These are phyloP conservation scores for Lyophyllum atratum DNA, from an alignment of 768 basidiomycete species.

Conservation along the genomic window DNA sequence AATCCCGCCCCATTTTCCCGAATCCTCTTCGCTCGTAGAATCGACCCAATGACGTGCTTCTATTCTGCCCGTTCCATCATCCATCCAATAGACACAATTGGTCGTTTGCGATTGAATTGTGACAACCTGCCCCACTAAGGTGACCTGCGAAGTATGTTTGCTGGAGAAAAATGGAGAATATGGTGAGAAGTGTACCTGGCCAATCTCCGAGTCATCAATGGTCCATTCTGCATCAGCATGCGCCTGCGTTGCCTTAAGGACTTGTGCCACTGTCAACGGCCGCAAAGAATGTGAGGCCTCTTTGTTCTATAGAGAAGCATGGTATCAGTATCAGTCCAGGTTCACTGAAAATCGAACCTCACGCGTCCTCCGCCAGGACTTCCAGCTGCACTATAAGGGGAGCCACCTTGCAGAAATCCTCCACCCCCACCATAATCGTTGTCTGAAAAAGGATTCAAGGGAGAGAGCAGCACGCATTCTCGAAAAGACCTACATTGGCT, in stretches of 20 bases:
- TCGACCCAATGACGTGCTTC: slow-evolving; percentile 87
- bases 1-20: slow-evolving; percentile 49
- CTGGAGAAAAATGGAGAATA: not conserved
- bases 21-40: slow-evolving; percentile 56
- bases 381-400: slow-evolving; percentile 57
- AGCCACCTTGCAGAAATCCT: slow-evolving; percentile 60
- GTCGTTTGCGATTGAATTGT: slow-evolving; percentile 73
- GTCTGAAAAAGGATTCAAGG: slow-evolving; percentile 24
- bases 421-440: slow-evolving; percentile 51
- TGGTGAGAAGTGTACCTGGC: slow-evolving; percentile 54
- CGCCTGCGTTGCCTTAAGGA: slow-evolving; percentile 74
- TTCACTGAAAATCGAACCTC: slow-evolving; percentile 11
- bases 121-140: slow-evolving; percentile 73
- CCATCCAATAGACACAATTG: slow-evolving; percentile 76
- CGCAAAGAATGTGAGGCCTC: slow-evolving; percentile 47
- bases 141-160: slow-evolving; percentile 48
- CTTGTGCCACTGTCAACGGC: slow-evolving; percentile 78
- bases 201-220: slow-evolving; percentile 78
- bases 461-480: slow-evolving; percentile 5
- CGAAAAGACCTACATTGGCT: slow-evolving; percentile 41
- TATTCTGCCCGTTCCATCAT: slow-evolving; percentile 83
- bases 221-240: slow-evolving; percentile 90
- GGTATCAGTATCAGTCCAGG: not conserved
- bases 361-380: slow-evolving; percentile 62
- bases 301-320: slow-evolving; percentile 27